Conservation (phyloP, 2,329 filamentous ascomycete genomes). For the Diaporthe capsici region DNA sequence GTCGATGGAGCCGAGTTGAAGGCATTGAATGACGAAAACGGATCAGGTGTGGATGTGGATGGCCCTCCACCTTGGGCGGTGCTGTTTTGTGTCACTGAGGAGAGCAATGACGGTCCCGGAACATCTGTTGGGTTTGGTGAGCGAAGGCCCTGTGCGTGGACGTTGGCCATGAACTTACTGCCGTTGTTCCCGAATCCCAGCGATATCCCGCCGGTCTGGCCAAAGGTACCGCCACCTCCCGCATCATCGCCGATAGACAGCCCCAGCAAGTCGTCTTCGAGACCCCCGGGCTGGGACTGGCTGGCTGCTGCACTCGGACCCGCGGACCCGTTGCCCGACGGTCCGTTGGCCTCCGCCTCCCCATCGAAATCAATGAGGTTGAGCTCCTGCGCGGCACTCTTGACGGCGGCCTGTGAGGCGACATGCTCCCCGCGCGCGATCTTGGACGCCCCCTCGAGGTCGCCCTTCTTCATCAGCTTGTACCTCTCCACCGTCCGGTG, state of each 20-base stretch:
- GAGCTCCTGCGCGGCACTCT: conserved; percentile 79
- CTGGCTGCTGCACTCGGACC: conserved; percentile 53
- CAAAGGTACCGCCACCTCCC: conserved; percentile 63
- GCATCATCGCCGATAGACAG: conserved; percentile 80
- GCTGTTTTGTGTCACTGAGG: conserved; percentile 73
- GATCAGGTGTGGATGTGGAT: conserved; percentile 57
- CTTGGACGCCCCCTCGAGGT: conserved; percentile 84
- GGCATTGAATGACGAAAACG: conserved; percentile 69
- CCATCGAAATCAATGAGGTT: conserved; percentile 94
- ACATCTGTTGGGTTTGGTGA: conserved; percentile 63
- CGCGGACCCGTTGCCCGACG: conserved; percentile 48
- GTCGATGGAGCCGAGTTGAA: conserved; percentile 65
- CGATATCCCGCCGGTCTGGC: conserved; percentile 85
- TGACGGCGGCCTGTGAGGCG: conserved; percentile 61
- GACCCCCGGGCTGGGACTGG: conserved; percentile 67
- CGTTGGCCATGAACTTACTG: conserved; percentile 63
- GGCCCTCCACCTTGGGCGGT: conserved; percentile 63
- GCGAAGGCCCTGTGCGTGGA: conserved; percentile 37
- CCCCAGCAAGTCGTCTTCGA: conserved; percentile 93
- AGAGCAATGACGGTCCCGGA: conserved; percentile 75
- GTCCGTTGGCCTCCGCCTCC: conserved; percentile 68
- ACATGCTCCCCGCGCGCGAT: conserved; percentile 82
- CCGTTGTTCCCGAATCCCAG: conserved; percentile 82
- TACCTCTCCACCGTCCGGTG: conserved; percentile 96
- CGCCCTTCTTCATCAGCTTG: conserved; percentile 95